Evolutionary conservation across 2,329 filamentous ascomycete genomes (phyloP), one percentile per base, ranked within the genome.

Genomic region (Botrytis paeoniae): DNA sequence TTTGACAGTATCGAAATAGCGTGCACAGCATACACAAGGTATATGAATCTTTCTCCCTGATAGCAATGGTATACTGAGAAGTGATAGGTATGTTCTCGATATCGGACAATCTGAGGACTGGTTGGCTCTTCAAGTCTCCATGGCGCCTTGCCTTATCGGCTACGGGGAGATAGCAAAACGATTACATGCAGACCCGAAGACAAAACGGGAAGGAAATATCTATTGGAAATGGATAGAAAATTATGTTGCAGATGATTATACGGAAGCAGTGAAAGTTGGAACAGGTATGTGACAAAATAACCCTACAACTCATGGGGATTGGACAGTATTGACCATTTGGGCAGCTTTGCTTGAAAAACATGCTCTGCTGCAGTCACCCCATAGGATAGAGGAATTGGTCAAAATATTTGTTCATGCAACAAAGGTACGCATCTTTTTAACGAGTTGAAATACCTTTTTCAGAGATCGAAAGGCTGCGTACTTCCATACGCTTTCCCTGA

Each of bases 211-310:
- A 20, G 89, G 85, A 0, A 97, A 95, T 80, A 85, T 83, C 29
- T 98, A 97, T 83, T 96, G 92, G 91, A 88, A 90, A 63, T 98
- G 95, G 95, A 93, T 98, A 76, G 86, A 95, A 80, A 97, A 93
- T 79, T 98, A 98, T 80, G 88, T 92, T 25, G 92, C 91, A 3
- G 90, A 93, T 0, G 93, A 96, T 80, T 98, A 97, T 77, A 83
- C 85, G 0, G 85, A 90, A 75, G 93, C 93, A 9, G 92, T 97
- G 71, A 85, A 85, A 75, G 85, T 89, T 4, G 93, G 93, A 35
- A 89, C 87, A 71, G 89, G 92, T 93, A 83, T 82, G 87, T 41
- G 35, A 54, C 16, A 41, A 10, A 25, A 39, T 29, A 20, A 37
- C 6, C 35, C 37, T 43, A 57, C n/a, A 25, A n/a, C 32, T 43